phyloP scores from a whole-genome alignment of 306 rosid species.

The Begonia fuchsioides region DNA sequence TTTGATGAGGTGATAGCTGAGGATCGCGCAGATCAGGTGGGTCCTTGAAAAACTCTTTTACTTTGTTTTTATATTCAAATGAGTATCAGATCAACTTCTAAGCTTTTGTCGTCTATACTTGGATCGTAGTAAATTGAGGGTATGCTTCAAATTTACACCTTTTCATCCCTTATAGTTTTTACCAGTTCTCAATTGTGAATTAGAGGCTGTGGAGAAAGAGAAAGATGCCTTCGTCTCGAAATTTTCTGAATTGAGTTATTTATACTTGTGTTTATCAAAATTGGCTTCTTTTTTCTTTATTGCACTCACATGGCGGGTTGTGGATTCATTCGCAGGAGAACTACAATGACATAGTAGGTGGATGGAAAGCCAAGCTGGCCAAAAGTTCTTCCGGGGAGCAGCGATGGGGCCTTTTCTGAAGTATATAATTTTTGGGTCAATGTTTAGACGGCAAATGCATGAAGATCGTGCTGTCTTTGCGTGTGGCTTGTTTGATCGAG shows the following conservation, averaged over 20 bases:
- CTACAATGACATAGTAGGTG: constrained; percentile 30
- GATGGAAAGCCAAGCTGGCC: constrained; percentile 36
- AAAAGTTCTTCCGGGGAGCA: constrained; percentile 30
- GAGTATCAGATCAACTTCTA: too few species aligned
- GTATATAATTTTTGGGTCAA: too few species aligned
- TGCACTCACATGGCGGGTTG: background rate
- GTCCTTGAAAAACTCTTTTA: constrained; percentile 12
- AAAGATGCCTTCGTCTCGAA: constrained; percentile 45
- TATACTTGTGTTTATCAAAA: background rate
- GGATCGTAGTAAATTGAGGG: too few species aligned
- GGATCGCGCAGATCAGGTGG: constrained; percentile 58
- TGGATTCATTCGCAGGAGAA: constrained; percentile 16
- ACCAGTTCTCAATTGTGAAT: constrained; percentile 43
- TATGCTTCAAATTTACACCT: background rate
- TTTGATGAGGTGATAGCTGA: constrained; percentile 54
- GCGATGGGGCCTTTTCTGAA: constrained; percentile 34
- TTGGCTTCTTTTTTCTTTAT: background rate
- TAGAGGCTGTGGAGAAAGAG: constrained; percentile 44
- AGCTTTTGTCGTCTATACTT: too few species aligned
- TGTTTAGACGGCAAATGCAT: too few species aligned
- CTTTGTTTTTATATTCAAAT: background rate
- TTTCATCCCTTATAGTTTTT: constrained; percentile 32
- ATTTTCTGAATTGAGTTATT: constrained; percentile 42
- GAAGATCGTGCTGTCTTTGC: background rate
- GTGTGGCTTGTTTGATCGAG: background rate